Evolutionary conservation across 1,284 basidiomycete genomes (phyloP), one percentile per base, ranked within the genome.

Genomic region (Boletus calvinii): DNA sequence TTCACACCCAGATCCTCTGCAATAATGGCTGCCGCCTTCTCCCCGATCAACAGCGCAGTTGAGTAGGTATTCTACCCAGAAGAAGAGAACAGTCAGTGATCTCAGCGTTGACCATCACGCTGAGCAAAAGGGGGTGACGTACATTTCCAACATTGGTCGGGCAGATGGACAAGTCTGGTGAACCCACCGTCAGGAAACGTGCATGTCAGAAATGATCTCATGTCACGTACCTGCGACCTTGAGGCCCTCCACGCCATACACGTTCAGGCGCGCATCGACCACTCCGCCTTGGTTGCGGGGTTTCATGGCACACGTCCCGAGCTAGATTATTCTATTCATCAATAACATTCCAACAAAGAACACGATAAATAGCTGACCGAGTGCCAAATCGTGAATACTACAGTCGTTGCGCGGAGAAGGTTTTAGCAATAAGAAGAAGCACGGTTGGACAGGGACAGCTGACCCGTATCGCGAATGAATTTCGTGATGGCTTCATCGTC

Each of bases 401-500:
- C 26, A 15, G 6, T 5, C 6, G 26, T 26, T 26, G 10, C 1
- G 5, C 4, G 8, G 6, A 9, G 3, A 13, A 34, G 4, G 13
- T 10, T 2, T 44, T 10, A 48, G 26, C 12, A 13, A 24, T 15
- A 18, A 7, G 13, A 29, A 12, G 11, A 4, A 22, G 12, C 9
- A 10, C 8, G 18, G 3, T 30, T 5, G 1, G 4, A 18, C 1
- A 7, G 22, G 6, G 6, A 22, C 13, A 4, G 47, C 72, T 42
- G 48, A 75, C 73, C 50, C 13, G 24, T 45, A 7, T 64, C 60
- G 18, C 74, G 64, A 31, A 69, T 57, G 58, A 71, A 82, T 6
- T 69, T 59, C 40, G 81, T 79, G 56, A 75, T 77, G 3, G 72
- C 76, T 48, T 74, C 68, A 35, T 88, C 75, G 58, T 89, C 86